Evolutionary conservation across 441 rosid species (phyloP).

Genomic region (Melastoma candidum): DNA sequence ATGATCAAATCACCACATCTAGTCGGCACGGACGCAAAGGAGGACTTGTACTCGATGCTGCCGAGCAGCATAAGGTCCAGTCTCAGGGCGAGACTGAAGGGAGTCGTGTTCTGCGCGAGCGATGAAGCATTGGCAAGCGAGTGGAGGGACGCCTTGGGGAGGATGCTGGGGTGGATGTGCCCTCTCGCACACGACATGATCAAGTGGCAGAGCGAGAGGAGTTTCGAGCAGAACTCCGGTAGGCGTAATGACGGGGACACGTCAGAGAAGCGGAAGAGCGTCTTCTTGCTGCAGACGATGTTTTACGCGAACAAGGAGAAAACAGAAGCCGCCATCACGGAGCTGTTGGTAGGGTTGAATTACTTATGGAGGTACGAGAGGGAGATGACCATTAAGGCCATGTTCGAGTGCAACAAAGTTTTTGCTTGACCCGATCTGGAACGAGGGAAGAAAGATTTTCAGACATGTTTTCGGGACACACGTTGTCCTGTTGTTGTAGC

Average conservation of each 20-base stretch:
- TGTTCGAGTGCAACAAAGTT: slow-evolving; percentile 43
- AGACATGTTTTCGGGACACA: no score
- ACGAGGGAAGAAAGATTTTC: no score
- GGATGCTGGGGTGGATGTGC: slow-evolving; percentile 73
- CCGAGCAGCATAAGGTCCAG: slow-evolving; percentile 60
- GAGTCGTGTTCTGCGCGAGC: slow-evolving; percentile 65
- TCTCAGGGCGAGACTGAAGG: slow-evolving; percentile 55
- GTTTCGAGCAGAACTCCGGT: slow-evolving; percentile 52
- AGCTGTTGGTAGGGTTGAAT: slow-evolving; percentile 86
- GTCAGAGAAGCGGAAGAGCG: slow-evolving; percentile 30
- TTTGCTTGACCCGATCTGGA: no score
- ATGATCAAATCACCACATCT: slow-evolving; percentile 88
- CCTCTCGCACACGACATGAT: slow-evolving; percentile 94
- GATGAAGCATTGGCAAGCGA: slow-evolving; percentile 69
- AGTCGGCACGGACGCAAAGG: slow-evolving; percentile 84
- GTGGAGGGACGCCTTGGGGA: slow-evolving; percentile 69
- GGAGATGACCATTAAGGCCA: slow-evolving; percentile 85
- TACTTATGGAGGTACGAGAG: slow-evolving; percentile 93
- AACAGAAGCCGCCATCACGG: slow-evolving; percentile 86
- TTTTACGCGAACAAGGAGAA: slow-evolving; percentile 69
- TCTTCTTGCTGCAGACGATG: slow-evolving; percentile 70
- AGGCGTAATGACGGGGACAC: slow-evolving; percentile 1
- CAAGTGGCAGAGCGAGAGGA: slow-evolving; percentile 92
- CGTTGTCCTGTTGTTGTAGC: no score
- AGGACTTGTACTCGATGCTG: slow-evolving; percentile 73